Evolutionary conservation across 2,329 filamentous ascomycete genomes (phyloP).

Genomic region (Verticillium nubilum): DNA sequence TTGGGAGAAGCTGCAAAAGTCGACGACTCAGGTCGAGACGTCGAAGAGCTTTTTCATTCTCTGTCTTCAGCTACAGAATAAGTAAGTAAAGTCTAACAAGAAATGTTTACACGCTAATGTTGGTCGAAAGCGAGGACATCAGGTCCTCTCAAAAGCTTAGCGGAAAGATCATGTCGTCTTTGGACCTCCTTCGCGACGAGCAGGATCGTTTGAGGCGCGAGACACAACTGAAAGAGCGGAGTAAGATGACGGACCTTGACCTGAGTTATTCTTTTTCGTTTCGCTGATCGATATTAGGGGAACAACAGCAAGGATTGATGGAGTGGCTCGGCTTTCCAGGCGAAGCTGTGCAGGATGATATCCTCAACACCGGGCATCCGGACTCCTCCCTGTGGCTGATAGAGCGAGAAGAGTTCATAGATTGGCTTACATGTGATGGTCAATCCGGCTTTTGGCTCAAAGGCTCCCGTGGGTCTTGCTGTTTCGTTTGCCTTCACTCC

Average conservation of each 20-base stretch:
- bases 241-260: not conserved
- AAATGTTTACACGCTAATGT: not conserved
- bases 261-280: not conserved
- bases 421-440: not conserved
- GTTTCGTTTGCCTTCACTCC: too few species aligned
- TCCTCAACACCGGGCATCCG: not conserved
- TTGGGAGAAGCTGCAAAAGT: not conserved
- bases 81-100: not conserved
- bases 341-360: not conserved
- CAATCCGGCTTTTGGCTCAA: not conserved
- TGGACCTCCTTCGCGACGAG: not conserved
- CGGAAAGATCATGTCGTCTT: not conserved
- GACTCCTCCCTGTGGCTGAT: not conserved
- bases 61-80: not conserved
- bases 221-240: not conserved
- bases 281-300: not conserved
- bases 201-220: not conserved
- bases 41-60: not conserved
- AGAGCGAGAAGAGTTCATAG: not conserved
- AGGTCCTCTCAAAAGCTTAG: not conserved
- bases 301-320: not conserved
- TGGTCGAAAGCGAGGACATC: not conserved
- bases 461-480: not conserved
- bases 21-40: not conserved
- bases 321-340: not conserved